Percentiles rank a stretch among this genome's conserved stretches.
phyloP scores from a whole-genome alignment of 2,329 filamentous ascomycete genomes.

The Juglanconis juglandina region DNA sequence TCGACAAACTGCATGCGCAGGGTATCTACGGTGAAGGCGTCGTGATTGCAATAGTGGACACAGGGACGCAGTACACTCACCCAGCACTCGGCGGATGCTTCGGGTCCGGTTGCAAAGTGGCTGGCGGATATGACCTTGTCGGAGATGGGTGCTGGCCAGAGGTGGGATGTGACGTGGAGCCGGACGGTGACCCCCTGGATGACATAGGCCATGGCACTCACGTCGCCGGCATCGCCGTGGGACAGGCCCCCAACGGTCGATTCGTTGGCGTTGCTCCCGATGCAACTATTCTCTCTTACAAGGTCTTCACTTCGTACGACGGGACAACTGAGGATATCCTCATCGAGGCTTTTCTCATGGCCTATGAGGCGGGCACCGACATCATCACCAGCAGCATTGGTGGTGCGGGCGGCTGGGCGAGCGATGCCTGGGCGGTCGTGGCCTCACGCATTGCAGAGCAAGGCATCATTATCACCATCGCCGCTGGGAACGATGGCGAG shows the following conservation, averaged over 20 bases:
- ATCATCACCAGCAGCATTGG: slow-evolving; percentile 17
- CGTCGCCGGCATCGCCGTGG: slow-evolving; percentile 29
- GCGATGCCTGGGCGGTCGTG: slow-evolving; percentile 16
- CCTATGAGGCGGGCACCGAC: slow-evolving; percentile 14
- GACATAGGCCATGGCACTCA: slow-evolving; percentile 36
- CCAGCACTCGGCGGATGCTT: slow-evolving; percentile 19
- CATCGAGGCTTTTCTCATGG: slow-evolving; percentile 18
- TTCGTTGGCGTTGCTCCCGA: slow-evolving; percentile 17
- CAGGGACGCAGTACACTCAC: slow-evolving; percentile 21
- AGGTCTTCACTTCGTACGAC: slow-evolving; percentile 12
- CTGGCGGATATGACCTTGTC: slow-evolving; percentile 16
- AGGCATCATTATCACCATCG: slow-evolving; percentile 12
- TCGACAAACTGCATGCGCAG: slow-evolving; percentile 20
- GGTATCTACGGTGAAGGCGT: slow-evolving; percentile 20
- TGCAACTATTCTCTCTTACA: slow-evolving; percentile 17
- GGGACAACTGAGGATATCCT: slow-evolving; percentile 15
- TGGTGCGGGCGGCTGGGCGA: slow-evolving; percentile 7
- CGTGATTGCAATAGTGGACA: slow-evolving; percentile 21
- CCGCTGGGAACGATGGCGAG: slow-evolving; percentile 9
- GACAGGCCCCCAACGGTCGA: slow-evolving; percentile 6
- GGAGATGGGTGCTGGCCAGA: slow-evolving; percentile 16
- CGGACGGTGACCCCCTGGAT: slow-evolving; percentile 35
- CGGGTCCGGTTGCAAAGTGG: slow-evolving; percentile 14
- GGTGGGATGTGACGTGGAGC: slow-evolving; percentile 22
- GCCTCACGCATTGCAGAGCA: slow-evolving; percentile 16